These are phyloP conservation scores for Platanthera guangdongensis DNA, from an alignment of 106 monocot species.

Conservation along the genomic window DNA sequence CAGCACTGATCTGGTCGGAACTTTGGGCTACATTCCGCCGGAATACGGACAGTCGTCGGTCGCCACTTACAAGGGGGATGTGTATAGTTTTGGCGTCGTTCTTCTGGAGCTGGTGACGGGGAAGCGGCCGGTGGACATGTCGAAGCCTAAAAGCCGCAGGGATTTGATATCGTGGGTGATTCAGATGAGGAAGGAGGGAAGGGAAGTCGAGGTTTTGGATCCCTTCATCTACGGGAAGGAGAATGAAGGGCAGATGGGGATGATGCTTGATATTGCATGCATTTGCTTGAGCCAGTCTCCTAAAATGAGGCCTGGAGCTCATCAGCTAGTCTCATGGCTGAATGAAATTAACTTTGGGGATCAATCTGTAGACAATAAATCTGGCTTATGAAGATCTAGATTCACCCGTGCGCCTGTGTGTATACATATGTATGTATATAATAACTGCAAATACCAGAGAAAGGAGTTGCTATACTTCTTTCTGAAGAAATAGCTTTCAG, in stretches of 20 bases:
- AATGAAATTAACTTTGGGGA: conserved; percentile 14
- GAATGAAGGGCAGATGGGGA: conserved; percentile 13
- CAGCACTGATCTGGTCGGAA: conserved; percentile 60
- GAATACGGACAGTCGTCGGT: conserved; percentile 46
- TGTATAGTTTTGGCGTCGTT: conserved; percentile 61
- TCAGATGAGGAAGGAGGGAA: conserved; percentile 31
- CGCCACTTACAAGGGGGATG: conserved; percentile 52
- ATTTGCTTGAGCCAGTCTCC: conserved; percentile 43
- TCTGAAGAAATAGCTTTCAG: neutral
- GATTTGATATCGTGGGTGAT: conserved; percentile 49
- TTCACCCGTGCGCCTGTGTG: too few species aligned
- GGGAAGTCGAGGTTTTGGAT: conserved; percentile 41
- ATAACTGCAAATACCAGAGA: neutral
- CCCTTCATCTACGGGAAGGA: conserved; percentile 18
- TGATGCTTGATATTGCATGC: conserved; percentile 43
- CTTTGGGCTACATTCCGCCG: conserved; percentile 67
- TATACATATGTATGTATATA: neutral
- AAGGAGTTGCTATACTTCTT: conserved; percentile 1
- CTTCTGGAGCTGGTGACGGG: conserved; percentile 51
- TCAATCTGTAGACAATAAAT: neutral
- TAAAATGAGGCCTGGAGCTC: conserved; percentile 26
- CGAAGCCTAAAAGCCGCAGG: conserved; percentile 23
- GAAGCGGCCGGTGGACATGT: conserved; percentile 46
- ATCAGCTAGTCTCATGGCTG: conserved; percentile 51
- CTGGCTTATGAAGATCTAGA: neutral